Conservation (phyloP, 768 basidiomycete species). For the Macrolepiota fuliginosa region DNA sequence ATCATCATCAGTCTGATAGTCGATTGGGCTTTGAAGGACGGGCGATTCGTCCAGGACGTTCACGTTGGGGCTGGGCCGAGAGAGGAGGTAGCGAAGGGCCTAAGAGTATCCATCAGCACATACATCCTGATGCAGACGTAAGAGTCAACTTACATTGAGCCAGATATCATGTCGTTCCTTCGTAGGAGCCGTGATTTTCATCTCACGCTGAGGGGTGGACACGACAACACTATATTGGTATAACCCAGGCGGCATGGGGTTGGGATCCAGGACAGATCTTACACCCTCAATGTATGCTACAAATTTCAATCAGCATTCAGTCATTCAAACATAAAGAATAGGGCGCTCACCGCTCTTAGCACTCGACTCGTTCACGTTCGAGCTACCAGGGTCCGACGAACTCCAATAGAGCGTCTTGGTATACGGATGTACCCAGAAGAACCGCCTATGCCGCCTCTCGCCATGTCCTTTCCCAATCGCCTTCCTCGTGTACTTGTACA, state of each 20-base stretch:
- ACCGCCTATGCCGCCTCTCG: constrained; percentile 86
- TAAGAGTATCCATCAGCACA: constrained; percentile 29
- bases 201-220: constrained; percentile 90
- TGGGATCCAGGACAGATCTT: constrained; percentile 88
- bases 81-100: constrained; percentile 90
- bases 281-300: constrained; percentile 93
- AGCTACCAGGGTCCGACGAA: constrained; percentile 88
- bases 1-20: constrained; percentile 51
- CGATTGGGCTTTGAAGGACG: constrained; percentile 46
- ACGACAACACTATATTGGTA: constrained; percentile 92
- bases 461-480: constrained; percentile 89
- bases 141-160: constrained; percentile 65
- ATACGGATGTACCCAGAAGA: constrained; percentile 99
- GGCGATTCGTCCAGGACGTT: constrained; percentile 37
- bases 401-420: constrained; percentile 98
- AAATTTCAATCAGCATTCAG: background rate
- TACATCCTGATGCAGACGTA: constrained; percentile 12
- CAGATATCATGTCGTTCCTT: constrained; percentile 97
- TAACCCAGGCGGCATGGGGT: constrained; percentile 93
- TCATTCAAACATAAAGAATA: constrained; percentile 5
- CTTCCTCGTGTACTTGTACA: constrained; percentile 95
- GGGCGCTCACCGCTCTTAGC: constrained; percentile 89
- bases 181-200: constrained; percentile 97
- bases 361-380: constrained; percentile 84
- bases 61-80: constrained; percentile 57